phyloP scores from a whole-genome alignment of 768 basidiomycete species.

The Lentinula detonsa region DNA sequence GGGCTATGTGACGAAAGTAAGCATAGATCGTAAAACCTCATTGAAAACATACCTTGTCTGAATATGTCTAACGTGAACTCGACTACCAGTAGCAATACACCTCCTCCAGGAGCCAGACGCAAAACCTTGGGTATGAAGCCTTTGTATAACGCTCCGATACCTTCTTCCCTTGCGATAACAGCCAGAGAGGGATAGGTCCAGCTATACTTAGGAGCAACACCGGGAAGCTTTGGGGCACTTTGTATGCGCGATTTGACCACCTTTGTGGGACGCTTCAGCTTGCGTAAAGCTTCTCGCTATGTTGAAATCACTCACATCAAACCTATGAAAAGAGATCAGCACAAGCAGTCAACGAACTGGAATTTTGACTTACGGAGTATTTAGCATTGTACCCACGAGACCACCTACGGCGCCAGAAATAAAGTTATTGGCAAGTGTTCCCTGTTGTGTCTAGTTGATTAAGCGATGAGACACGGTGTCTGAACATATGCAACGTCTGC shows the following conservation, averaged over 20 bases:
- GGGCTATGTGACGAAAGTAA: constrained; percentile 21
- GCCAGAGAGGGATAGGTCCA: constrained; percentile 91
- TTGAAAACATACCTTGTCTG: constrained; percentile 48
- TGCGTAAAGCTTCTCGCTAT: background rate
- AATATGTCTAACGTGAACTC: constrained; percentile 79
- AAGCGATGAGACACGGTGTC: background rate
- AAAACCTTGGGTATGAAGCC: constrained; percentile 96
- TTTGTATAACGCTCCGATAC: constrained; percentile 81
- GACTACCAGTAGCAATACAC: constrained; percentile 90
- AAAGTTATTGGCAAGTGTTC: constrained; percentile 84
- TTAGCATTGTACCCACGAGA: constrained; percentile 81
- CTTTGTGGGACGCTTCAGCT: constrained; percentile 27
- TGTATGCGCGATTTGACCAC: constrained; percentile 98
- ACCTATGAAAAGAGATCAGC: constrained; percentile 20
- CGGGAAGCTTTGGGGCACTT: constrained; percentile 56
- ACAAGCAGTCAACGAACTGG: constrained; percentile 5
- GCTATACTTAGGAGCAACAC: constrained; percentile 81
- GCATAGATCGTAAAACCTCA: background rate
- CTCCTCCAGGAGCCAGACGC: constrained; percentile 92
- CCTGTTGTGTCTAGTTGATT: constrained; percentile 50
- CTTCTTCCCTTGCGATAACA: constrained; percentile 84
- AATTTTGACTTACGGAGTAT: constrained; percentile 60
- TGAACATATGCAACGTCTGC: background rate
- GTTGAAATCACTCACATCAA: constrained; percentile 35
- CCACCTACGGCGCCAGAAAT: constrained; percentile 88